These are phyloP conservation scores for Aspergillus udagawae DNA, from an alignment of 2,329 filamentous ascomycete genomes.

Conservation along the genomic window DNA sequence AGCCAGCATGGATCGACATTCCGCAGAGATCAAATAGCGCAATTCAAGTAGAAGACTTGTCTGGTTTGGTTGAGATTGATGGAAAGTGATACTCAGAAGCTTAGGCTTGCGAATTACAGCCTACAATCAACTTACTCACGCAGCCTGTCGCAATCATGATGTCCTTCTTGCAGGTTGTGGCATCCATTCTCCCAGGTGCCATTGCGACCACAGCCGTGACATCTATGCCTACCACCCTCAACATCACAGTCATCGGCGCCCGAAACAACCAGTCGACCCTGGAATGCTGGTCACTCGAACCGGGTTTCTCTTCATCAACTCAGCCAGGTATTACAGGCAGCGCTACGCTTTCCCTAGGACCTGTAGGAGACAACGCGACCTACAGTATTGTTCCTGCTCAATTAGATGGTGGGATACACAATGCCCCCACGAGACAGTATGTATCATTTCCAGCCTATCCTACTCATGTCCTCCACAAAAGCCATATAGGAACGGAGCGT, in stretches of 20 bases:
- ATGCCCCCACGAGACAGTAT: constrained; percentile 42
- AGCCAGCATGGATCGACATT: too few species aligned
- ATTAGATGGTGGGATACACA: constrained; percentile 41
- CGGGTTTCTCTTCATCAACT: constrained; percentile 31
- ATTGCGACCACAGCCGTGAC: constrained; percentile 7
- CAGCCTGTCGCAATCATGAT: neutral
- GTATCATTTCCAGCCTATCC: constrained; percentile 8
- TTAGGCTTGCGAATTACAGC: neutral
- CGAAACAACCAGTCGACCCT: constrained; percentile 38
- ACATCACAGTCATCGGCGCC: constrained; percentile 41
- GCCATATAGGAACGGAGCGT: neutral
- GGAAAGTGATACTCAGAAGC: neutral
- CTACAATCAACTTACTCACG: neutral
- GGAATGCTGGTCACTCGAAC: constrained; percentile 46
- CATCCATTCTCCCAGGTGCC: constrained; percentile 4
- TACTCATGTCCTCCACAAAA: neutral
- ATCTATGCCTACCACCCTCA: constrained; percentile 27
- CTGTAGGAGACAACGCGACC: constrained; percentile 27
- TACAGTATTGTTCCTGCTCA: constrained; percentile 36
- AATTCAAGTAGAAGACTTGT: neutral
- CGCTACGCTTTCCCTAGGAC: constrained; percentile 29
- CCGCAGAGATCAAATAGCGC: too few species aligned
- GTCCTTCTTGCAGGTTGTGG: neutral
- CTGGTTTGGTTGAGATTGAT: neutral
- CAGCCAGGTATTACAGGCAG: constrained; percentile 33